Evolutionary conservation across 148 eudicot genomes (phyloP), one percentile per base, ranked within the genome.

Genomic region (Camellia sinensis): DNA sequence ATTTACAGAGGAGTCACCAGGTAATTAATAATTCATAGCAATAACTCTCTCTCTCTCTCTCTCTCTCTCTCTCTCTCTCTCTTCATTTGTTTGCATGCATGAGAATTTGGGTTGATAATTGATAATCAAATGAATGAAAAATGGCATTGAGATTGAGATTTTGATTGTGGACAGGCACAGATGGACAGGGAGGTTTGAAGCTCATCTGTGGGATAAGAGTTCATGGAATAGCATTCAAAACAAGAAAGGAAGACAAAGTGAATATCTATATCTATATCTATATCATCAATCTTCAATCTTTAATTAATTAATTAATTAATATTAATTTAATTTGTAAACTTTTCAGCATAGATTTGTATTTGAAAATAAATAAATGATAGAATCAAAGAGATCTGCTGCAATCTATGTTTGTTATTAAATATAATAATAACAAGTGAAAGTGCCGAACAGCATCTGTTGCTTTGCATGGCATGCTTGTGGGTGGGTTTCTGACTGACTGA

Each of bases 151-250:
- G 37, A 61, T 44, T n/a, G 12, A 48, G 44, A 3, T 73, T 53
- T 10, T 3, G 18, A 7, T n/a, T n/a, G n/a, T n/a, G n/a, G n/a
- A 53, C 89, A 96, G 99, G 86, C 99, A 97, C 82, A 90, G 95
- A 85, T 97, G 97, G 97, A 94, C 98, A 9, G 98, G 98, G 67
- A 91, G 97, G 76, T 97, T 80, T 88, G 98, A 94, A 68, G 99
- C 99, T 3, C 99, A 97, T 67, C 90, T 97, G 41, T 97, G 99
- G 99, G 99, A 97, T 80, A 97, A 94, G 90, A 86, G 89, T 82
- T 85, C 94, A 22, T 94, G 94, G 93, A 97, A 94, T 74, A 87
- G 41, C 85, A 85, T 88, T 85, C 98, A 94, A 80, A 97, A 90
- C 87, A 97, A 94, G 84, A 93, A 84, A 86, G 98, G 99, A 82